Base-by-base conservation (phyloP, 371 early-diverging fungal species). In the Mortierella sp. region DNA sequence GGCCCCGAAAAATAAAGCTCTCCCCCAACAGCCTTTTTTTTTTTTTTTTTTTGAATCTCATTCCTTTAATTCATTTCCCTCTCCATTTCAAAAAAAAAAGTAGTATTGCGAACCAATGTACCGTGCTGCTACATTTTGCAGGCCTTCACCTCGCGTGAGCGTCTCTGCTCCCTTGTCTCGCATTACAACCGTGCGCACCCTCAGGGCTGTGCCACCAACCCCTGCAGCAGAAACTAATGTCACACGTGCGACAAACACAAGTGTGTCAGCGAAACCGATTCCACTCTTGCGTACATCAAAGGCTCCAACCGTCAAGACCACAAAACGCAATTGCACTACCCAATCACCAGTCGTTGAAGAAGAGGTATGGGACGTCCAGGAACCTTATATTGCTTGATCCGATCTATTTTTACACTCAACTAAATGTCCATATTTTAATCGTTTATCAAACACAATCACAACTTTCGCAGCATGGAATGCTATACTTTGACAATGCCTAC, bases 401-500 rank as follows among this genome's bases (percentile, higher is more conserved):
- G 33, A 33, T 5, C 5, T 33, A 3, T 36, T 43, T 52, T 52
- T 52, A 7, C 4, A 21, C 2, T 52, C 22, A 19, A n/a, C 52
- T 21, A 21, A 21, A 22, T 8, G 13, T 1, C 19, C 1, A 28
- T 24, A 55, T 3, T 55, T 55, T 55, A 10, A 9, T 55, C 9
- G 16, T 15, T 43, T 24, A 3, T 32, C 55, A 52, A 52, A 28
- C 28, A 28, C 28, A 28, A 28, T 10, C 15, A 55, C 28, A 55
- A 57, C 66, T 67, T 16, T 53, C 70, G 55, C 67, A 77, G 65
- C 75, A 80, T 22, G 81, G 81, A 0, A 33, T 80, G 81, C 67
- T 80, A 1, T 80, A 80, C 63, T 80, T 80, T 62, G 81, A 80
- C 60, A 80, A 80, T 41, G 81, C 76, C 2, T 80, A 80, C 19